These are phyloP conservation scores for Russula sp. DNA, from an alignment of 768 basidiomycete genomes.

Conservation along the genomic window DNA sequence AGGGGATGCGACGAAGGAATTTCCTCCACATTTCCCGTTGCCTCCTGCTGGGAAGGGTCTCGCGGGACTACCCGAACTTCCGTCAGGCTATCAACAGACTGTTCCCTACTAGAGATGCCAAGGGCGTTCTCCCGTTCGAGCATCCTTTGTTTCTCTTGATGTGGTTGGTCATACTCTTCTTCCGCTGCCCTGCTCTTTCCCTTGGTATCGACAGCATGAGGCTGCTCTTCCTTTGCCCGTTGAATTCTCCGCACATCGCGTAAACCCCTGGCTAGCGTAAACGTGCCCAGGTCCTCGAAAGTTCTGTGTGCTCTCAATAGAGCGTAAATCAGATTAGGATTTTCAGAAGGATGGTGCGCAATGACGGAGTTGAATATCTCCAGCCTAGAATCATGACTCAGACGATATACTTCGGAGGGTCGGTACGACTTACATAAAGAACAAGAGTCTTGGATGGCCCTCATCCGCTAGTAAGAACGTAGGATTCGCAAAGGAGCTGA, in stretches of 20 bases:
- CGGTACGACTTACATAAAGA: constrained; percentile 63
- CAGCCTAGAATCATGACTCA: constrained; percentile 44
- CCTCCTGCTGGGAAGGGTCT: constrained; percentile 29
- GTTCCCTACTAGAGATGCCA: constrained; percentile 18
- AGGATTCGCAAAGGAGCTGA: constrained; percentile 87
- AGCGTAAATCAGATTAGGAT: constrained; percentile 83
- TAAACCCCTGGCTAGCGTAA: constrained; percentile 81
- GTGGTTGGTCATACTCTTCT: constrained; percentile 37
- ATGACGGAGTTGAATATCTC: constrained; percentile 89
- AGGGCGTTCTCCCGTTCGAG: constrained; percentile 45
- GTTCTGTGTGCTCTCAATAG: constrained; percentile 76
- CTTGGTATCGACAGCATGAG: constrained; percentile 33
- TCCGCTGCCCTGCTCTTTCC: constrained; percentile 38
- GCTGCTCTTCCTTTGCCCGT: constrained; percentile 64
- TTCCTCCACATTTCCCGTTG: constrained; percentile 4
- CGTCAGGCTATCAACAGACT: constrained; percentile 18
- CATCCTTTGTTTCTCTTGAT: constrained; percentile 63
- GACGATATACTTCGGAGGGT: neutral
- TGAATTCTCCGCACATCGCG: constrained; percentile 77
- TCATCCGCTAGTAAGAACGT: constrained; percentile 88
- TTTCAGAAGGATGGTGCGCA: constrained; percentile 69
- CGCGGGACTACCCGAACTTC: constrained; percentile 23
- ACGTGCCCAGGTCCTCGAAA: constrained; percentile 88
- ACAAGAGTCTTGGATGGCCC: constrained; percentile 88
- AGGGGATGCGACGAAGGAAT: constrained; percentile 32